phyloP scores from a whole-genome alignment of 257 asterid genomes.

The Ophiorrhiza pumila region DNA sequence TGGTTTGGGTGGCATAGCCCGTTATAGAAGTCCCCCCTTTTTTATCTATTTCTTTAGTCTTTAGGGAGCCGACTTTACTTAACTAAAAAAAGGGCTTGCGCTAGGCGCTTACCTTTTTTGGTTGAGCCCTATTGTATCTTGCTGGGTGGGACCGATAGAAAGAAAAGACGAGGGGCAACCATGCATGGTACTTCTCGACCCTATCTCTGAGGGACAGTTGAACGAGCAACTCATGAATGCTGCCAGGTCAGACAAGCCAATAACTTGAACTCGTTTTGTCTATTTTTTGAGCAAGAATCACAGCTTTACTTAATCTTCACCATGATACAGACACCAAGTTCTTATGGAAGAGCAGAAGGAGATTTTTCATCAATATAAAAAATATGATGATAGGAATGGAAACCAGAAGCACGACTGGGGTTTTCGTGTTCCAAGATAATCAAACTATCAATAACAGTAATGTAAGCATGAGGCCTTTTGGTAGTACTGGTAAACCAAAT shows the following conservation, averaged over 20 bases:
- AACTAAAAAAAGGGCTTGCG: too few species aligned
- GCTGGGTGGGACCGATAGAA: slow-evolving; percentile 2
- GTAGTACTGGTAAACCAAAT: slow-evolving; percentile 12
- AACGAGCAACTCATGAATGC: slow-evolving; percentile 21
- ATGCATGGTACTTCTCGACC: slow-evolving; percentile 14
- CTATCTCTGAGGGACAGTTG: slow-evolving; percentile 19
- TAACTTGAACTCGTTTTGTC: neutral
- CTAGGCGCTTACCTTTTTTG: neutral
- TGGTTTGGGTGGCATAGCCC: neutral
- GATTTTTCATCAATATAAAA: too few species aligned
- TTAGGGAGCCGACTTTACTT: too few species aligned
- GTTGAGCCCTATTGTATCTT: neutral
- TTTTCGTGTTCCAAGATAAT: slow-evolving; percentile 22
- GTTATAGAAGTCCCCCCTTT: neutral
- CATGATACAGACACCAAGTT: too few species aligned
- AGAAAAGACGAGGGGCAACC: slow-evolving; percentile 11
- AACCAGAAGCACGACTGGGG: slow-evolving; percentile 22
- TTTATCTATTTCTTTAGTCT: too few species aligned
- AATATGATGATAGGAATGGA: slow-evolving; percentile 22
- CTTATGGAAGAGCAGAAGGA: too few species aligned
- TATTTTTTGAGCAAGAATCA: slow-evolving; percentile 24
- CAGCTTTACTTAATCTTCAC: slow-evolving; percentile 19
- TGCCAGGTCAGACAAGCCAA: neutral
- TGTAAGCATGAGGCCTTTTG: slow-evolving; percentile 29
- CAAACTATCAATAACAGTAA: slow-evolving; percentile 22